Conservation (phyloP, 495 filamentous ascomycete genomes). For the Talaromyces borbonicus region DNA sequence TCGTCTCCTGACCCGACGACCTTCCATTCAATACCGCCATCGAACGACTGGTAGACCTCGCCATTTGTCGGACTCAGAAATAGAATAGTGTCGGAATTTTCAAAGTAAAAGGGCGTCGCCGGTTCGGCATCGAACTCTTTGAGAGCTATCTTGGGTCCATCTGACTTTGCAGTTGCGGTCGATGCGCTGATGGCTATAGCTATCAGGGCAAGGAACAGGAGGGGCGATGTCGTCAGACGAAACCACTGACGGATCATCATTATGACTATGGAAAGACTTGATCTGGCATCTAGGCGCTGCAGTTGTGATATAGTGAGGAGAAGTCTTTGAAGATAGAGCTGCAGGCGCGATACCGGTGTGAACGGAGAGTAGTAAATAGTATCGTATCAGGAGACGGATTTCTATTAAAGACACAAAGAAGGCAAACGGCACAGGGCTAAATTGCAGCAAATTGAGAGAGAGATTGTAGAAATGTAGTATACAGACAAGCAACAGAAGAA, state of each 20-base stretch:
- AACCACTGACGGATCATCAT: slow-evolving; percentile 36
- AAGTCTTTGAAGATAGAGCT: too few relatives aligned
- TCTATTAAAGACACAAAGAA: too few relatives aligned
- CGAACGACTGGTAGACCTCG: slow-evolving; percentile 58
- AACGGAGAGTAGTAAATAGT: too few relatives aligned
- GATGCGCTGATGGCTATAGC: slow-evolving; percentile 13
- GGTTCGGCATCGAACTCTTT: slow-evolving; percentile 55
- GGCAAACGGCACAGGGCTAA: too few relatives aligned
- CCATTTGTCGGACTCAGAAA: slow-evolving; percentile 45
- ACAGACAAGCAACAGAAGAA: too few relatives aligned
- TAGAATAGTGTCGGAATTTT: slow-evolving; percentile 69
- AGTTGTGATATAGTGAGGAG: not conserved
- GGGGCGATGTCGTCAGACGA: slow-evolving; percentile 16
- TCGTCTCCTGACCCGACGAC: slow-evolving; percentile 48
- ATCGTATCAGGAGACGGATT: too few relatives aligned
- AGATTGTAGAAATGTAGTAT: too few relatives aligned
- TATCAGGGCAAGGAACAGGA: slow-evolving; percentile 23
- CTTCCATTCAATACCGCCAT: slow-evolving; percentile 70
- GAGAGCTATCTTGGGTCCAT: slow-evolving; percentile 38
- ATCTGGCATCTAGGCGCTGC: not conserved
- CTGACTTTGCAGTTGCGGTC: slow-evolving; percentile 26
- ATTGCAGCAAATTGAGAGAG: too few relatives aligned
- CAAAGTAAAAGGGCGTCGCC: slow-evolving; percentile 68
- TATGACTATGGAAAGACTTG: not conserved
- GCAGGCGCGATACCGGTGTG: too few relatives aligned